These are phyloP conservation scores for Blastomyces percursus DNA, from an alignment of 2,329 filamentous ascomycete genomes.

Conservation along the genomic window DNA sequence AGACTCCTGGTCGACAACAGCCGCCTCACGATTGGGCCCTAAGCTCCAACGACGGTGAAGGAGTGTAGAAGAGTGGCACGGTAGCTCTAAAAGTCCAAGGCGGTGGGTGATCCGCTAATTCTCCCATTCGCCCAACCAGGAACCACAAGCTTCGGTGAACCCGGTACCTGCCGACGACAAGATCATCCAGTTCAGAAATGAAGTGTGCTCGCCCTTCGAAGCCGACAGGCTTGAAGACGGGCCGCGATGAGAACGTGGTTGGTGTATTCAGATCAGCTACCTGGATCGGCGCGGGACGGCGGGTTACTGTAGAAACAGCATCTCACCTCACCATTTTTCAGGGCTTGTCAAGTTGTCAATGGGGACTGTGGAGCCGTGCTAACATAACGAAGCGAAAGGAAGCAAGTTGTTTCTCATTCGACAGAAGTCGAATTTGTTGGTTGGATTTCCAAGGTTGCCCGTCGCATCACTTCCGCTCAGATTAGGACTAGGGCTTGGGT, in stretches of 20 bases:
- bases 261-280: background rate
- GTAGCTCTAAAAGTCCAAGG: background rate
- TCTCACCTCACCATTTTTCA: background rate
- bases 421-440: background rate
- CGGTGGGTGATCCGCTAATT: background rate
- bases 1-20: background rate
- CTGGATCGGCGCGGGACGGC: too few relatives aligned
- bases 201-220: background rate
- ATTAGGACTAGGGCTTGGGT: conserved; percentile 8
- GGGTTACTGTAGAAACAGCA: background rate
- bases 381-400: background rate
- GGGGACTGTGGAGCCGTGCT: background rate
- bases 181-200: background rate
- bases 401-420: background rate
- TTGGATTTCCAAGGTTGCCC: background rate
- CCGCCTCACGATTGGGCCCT: background rate
- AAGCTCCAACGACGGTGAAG: background rate
- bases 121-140: background rate
- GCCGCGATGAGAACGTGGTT: background rate
- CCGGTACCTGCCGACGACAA: background rate
- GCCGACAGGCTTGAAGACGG: background rate
- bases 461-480: background rate
- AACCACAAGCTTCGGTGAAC: background rate
- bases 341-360: background rate
- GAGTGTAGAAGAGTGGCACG: background rate